Conservation (phyloP, 2,329 filamentous ascomycete genomes). For the Alternaria sp. region DNA sequence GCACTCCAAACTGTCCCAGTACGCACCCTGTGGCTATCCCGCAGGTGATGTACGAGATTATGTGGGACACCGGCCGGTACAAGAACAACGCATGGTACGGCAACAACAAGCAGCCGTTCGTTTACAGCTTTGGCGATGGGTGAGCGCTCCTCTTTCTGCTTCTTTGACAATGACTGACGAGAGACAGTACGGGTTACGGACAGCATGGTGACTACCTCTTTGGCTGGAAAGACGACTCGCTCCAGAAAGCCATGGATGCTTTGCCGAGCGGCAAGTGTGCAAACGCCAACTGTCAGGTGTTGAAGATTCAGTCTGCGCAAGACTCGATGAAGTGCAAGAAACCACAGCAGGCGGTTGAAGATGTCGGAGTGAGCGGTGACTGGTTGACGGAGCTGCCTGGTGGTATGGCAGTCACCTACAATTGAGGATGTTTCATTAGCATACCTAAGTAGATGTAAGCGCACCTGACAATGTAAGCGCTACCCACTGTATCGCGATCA, state of each 20-base stretch:
- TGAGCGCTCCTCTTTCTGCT: constrained; percentile 7
- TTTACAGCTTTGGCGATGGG: constrained; percentile 38
- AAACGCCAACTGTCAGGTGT: constrained; percentile 38
- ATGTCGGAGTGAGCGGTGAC: constrained; percentile 44
- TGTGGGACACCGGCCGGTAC: constrained; percentile 51
- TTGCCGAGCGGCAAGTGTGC: constrained; percentile 36
- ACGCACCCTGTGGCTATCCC: constrained; percentile 54
- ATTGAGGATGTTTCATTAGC: not conserved
- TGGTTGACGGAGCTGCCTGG: constrained; percentile 41
- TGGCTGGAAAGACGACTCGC: constrained; percentile 37
- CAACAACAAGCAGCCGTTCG: constrained; percentile 35
- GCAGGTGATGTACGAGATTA: constrained; percentile 56
- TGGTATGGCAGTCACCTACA: constrained; percentile 28
- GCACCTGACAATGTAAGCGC: not conserved
- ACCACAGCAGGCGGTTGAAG: constrained; percentile 56
- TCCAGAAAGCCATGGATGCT: constrained; percentile 40
- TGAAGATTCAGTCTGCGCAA: constrained; percentile 38
- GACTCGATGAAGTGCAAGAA: constrained; percentile 38
- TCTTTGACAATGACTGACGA: not conserved
- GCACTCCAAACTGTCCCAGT: constrained; percentile 55
- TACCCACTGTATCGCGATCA: not conserved
- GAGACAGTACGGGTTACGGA: constrained; percentile 18
- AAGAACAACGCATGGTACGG: constrained; percentile 30
- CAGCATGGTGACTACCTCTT: constrained; percentile 37
- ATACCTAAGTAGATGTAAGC: not conserved